Percentiles rank a stretch among this genome's conserved stretches.
Evolutionary conservation across 2,329 filamentous ascomycete genomes (phyloP).

Genomic region (Calonectria multiphialidica): DNA sequence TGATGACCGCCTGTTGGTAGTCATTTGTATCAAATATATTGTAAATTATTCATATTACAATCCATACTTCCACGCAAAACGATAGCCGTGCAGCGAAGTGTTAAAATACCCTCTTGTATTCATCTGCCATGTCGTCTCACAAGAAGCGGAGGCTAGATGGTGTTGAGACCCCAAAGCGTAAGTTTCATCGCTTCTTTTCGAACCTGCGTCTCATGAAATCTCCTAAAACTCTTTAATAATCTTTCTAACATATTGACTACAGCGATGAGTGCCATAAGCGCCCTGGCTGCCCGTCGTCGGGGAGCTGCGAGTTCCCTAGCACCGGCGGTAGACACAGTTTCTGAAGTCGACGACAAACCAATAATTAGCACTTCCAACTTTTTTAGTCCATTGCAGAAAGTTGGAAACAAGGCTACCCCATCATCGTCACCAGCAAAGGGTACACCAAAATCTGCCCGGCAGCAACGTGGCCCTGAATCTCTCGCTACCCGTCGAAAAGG

Average conservation of each 20-base stretch:
- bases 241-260: slow-evolving; percentile 6
- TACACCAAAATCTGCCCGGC: slow-evolving; percentile 23
- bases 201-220: not conserved
- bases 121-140: slow-evolving; percentile 44
- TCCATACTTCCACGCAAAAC: not conserved
- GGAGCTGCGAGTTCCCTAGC: slow-evolving; percentile 31
- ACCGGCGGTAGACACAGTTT: slow-evolving; percentile 12
- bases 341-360: slow-evolving; percentile 36
- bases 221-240: not conserved
- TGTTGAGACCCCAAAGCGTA: slow-evolving; percentile 45
- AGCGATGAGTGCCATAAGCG: slow-evolving; percentile 52
- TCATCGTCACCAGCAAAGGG: slow-evolving; percentile 34
- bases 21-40: slow-evolving; percentile 16
- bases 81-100: not conserved
- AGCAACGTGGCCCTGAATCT: slow-evolving; percentile 27
- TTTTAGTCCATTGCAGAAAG: slow-evolving; percentile 45
- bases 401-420: slow-evolving; percentile 15
- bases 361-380: slow-evolving; percentile 41
- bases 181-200: slow-evolving; percentile 23
- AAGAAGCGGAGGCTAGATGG: slow-evolving; percentile 52
- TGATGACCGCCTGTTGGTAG: not conserved
- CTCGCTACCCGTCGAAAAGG: slow-evolving; percentile 23
- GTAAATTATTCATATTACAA: not conserved
- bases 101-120: not conserved
- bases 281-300: slow-evolving; percentile 51